Evolutionary conservation across 2,329 filamentous ascomycete species (phyloP).

Genomic region (Aspergillus ustus): DNA sequence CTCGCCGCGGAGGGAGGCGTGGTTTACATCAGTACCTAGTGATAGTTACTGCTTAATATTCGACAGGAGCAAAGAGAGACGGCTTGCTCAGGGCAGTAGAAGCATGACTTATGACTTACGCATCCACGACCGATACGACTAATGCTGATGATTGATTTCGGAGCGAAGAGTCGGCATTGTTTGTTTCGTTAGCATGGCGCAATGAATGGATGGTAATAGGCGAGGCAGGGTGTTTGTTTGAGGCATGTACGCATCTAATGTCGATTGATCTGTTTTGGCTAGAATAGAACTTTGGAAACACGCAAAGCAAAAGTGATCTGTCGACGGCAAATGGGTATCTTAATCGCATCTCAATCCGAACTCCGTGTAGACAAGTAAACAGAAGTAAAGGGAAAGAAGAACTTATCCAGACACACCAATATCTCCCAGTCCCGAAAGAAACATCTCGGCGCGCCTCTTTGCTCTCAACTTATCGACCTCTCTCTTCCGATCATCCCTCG

Average conservation of each 20-base stretch:
- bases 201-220: constrained; percentile 1
- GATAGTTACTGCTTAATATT: not conserved
- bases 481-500: constrained; percentile 64
- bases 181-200: constrained; percentile 11
- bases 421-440: constrained; percentile 63
- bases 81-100: not conserved
- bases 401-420: constrained; percentile 30
- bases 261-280: constrained; percentile 6
- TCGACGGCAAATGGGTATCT: constrained; percentile 19
- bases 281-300: constrained; percentile 1
- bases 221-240: not conserved
- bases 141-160: constrained; percentile 26
- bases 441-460: constrained; percentile 72
- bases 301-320: constrained; percentile 8
- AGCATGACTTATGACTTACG: constrained; percentile 14
- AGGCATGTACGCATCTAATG: not conserved
- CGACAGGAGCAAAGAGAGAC: not conserved
- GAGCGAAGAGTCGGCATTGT: constrained; percentile 5
- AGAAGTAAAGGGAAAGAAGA: not conserved
- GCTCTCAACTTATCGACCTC: constrained; percentile 58
- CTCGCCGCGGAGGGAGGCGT: constrained; percentile 23
- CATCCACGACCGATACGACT: constrained; percentile 25
- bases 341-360: not conserved
- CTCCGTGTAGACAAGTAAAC: not conserved
- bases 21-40: not conserved